Evolutionary conservation across 768 basidiomycete species (phyloP).

Genomic region (Cystobasidiopsis lactophilus): DNA sequence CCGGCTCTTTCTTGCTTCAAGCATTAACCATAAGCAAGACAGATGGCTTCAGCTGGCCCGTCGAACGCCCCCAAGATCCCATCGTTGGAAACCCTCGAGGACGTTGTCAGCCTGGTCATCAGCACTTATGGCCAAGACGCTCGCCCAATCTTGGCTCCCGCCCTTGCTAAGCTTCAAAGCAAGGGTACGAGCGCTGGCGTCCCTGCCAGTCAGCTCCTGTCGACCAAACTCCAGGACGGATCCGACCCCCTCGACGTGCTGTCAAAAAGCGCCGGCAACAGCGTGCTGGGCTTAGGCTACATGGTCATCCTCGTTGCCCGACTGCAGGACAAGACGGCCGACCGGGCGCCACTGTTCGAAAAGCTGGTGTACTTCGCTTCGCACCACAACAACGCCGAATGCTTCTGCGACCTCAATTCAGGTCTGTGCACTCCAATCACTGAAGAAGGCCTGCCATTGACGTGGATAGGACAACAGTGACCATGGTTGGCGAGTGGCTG

Average conservation of each 20-base stretch:
- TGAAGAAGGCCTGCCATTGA: background rate
- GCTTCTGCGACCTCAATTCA: background rate
- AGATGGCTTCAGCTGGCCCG: too few relatives aligned
- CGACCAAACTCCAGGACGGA: background rate
- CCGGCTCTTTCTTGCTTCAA: too few relatives aligned
- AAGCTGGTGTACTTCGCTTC: background rate
- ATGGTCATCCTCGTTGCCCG: background rate
- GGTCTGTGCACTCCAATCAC: background rate
- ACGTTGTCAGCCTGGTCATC: too few relatives aligned
- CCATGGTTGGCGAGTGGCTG: background rate
- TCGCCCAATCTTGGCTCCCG: too few relatives aligned
- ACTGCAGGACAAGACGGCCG: too few relatives aligned
- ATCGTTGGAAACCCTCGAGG: too few relatives aligned
- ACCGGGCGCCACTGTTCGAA: background rate
- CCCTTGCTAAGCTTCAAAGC: too few relatives aligned
- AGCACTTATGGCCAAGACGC: too few relatives aligned
- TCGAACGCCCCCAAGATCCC: too few relatives aligned
- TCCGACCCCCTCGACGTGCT: background rate
- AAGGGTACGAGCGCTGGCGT: background rate
- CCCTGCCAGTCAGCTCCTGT: background rate
- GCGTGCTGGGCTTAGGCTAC: background rate
- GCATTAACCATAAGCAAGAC: too few relatives aligned
- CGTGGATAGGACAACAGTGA: background rate
- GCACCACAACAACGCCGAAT: background rate
- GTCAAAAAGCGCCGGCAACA: background rate